A percentile compares a stretch with the other conserved stretches of the same genome.
phyloP scores from a whole-genome alignment of 805 yeast genomes.

The Saccharomycopsis fermentans region DNA sequence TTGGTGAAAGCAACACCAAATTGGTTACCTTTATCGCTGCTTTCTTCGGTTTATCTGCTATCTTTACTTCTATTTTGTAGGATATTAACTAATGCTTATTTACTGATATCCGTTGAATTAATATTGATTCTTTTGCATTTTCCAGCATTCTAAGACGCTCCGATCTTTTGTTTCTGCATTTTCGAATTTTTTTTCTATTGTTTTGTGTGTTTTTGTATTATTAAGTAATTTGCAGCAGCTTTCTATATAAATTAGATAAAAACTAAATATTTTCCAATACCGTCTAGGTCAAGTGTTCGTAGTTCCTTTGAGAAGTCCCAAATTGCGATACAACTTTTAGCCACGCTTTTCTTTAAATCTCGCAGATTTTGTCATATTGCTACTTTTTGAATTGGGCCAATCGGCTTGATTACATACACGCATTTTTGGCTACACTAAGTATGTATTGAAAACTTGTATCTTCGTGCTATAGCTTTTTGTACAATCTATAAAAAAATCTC shows the following conservation, averaged over 20 bases:
- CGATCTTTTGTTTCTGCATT: not conserved
- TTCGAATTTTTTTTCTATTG: not conserved
- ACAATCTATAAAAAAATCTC: slow-evolving; percentile 76
- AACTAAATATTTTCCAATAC: too few species aligned
- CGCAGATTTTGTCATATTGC: too few species aligned
- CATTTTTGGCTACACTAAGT: too few species aligned
- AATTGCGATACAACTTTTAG: too few species aligned
- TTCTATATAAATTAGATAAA: not conserved
- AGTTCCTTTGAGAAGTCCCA: too few species aligned
- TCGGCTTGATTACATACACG: too few species aligned
- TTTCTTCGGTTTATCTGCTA: slow-evolving; percentile 16
- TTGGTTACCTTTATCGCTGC: slow-evolving; percentile 15
- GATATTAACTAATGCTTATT: not conserved
- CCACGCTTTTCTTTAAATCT: too few species aligned
- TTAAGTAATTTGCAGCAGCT: not conserved
- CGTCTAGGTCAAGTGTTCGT: too few species aligned
- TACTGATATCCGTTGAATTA: not conserved
- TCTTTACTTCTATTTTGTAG: slow-evolving; percentile 15
- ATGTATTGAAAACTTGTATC: too few species aligned
- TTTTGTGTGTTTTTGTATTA: not conserved
- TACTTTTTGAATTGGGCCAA: too few species aligned
- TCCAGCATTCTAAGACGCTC: not conserved
- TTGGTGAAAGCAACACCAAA: slow-evolving; percentile 13
- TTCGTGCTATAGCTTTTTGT: slow-evolving; percentile 35
- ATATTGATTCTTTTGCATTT: not conserved